Base-by-base conservation (phyloP, 495 filamentous ascomycete species). In the Penicillium chermesinum region DNA sequence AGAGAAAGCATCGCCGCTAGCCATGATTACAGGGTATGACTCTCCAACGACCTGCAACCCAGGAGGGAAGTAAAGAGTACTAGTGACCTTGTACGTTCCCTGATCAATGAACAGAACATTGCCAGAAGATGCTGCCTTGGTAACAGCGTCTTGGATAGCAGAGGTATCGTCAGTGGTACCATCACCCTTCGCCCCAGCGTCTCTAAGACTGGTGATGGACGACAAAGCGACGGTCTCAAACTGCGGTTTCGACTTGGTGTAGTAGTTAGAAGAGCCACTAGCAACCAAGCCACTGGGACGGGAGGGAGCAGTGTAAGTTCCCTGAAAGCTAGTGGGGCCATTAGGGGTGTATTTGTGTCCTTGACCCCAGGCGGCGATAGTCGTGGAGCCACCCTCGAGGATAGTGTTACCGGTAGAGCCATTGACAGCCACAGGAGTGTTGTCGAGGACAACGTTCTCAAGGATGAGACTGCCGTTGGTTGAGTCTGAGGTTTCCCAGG, bases 371-470 rank as follows among this genome's bases (percentile, higher is more conserved):
- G 69, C 39, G 55, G 50, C 55, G 54, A 84, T 81, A 6, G 75
- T 83, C 7, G 61, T 69, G 0, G 77, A 66, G 12, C 79, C 79
- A 10, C 85, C 85, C 7, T 69, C 72, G 13, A 89, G 79, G 12
- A 83, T 50, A 1, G 75, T 75, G 25, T 30, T 30, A 54, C 61
- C 72, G 54, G 36, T 62, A 8, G 73, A 61, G 13, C 75, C 75
- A 53, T 85, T 64, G 19, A 91, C 75, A 0, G 81, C 85, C 15
- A 78, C 68, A 3, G 73, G 71, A 5, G 81, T 79, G 50, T 84
- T 81, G 42, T 64, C 67, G 46, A 93, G 73, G 14, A 61, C 64
- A 19, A 89, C 74, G 54, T 95, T 95, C 63, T 90, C 86, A 16
- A 84, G 41, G 48, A 81, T 71, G 25, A 84, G 63, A 39, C 76